Conservation (phyloP, 169 alveolate species). For the Plasmodium falciparum region DNA sequence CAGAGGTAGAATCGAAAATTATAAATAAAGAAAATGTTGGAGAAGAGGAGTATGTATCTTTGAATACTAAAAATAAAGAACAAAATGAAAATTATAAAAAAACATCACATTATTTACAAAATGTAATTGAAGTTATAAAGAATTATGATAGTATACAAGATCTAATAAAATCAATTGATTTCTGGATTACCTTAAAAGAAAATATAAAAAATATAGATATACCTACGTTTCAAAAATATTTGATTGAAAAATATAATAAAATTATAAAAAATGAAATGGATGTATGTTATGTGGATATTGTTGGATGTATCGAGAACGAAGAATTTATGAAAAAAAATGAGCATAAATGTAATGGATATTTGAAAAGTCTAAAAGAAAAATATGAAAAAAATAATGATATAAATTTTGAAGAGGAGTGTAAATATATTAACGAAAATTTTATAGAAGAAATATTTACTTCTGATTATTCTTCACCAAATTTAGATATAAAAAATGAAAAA, state of each 20-base stretch:
- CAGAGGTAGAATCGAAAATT: slow-evolving; percentile 33
- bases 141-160: slow-evolving; percentile 45
- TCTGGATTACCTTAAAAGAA: slow-evolving; percentile 32
- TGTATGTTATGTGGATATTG: slow-evolving; percentile 21
- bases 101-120: not conserved
- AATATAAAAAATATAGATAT: slow-evolving; percentile 21
- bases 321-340: slow-evolving; percentile 38
- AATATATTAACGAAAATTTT: slow-evolving; percentile 38
- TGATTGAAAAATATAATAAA: slow-evolving; percentile 35
- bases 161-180: slow-evolving; percentile 27
- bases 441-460: slow-evolving; percentile 5
- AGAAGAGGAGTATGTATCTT: not conserved
- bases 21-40: not conserved
- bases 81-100: not conserved
- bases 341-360: slow-evolving; percentile 49
- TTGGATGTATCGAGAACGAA: slow-evolving; percentile 11
- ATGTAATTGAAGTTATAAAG: slow-evolving; percentile 19
- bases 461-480: not conserved
- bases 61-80: not conserved
- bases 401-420: slow-evolving; percentile 61
- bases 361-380: slow-evolving; percentile 34
- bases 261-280: slow-evolving; percentile 6
- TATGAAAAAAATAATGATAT: slow-evolving; percentile 12
- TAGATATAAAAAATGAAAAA: not conserved
- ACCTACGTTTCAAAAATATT: slow-evolving; percentile 23